These are phyloP conservation scores for Rhytidiadelphus loreus DNA, from an alignment of 225 moss, liverwort and hornwort genomes.

Conservation along the genomic window DNA sequence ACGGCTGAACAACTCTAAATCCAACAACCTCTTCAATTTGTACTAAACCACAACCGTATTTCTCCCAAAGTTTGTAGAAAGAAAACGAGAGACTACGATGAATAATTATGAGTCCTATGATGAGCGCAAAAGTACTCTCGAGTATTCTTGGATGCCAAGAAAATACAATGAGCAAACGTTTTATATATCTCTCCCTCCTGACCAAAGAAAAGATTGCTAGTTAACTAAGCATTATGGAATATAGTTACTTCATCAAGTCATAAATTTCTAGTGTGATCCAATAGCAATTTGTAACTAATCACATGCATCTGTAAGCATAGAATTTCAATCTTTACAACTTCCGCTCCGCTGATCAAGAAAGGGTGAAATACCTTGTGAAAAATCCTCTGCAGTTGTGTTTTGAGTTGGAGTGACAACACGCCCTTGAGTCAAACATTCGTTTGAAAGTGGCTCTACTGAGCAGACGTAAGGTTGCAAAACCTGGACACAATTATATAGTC, in stretches of 20 bases:
- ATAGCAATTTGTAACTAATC: background rate
- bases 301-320: background rate
- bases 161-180: background rate
- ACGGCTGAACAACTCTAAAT: background rate
- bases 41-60: too few species aligned
- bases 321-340: background rate
- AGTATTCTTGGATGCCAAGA: background rate
- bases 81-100: background rate
- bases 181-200: too few species aligned
- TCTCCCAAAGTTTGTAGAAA: background rate
- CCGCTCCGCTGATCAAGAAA: background rate
- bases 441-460: background rate
- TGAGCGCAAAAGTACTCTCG: background rate
- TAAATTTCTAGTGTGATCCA: background rate
- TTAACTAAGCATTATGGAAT: background rate
- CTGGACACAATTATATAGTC: background rate
- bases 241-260: background rate
- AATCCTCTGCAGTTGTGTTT: background rate
- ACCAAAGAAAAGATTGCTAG: background rate
- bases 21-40: background rate
- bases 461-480: conserved; percentile 23
- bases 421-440: conserved; percentile 1
- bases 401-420: conserved; percentile 22
- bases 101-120: background rate
- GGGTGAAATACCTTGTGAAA: conserved; percentile 1